Conservation (phyloP, 2,329 filamentous ascomycete species). For the Xylariaceae sp. region DNA sequence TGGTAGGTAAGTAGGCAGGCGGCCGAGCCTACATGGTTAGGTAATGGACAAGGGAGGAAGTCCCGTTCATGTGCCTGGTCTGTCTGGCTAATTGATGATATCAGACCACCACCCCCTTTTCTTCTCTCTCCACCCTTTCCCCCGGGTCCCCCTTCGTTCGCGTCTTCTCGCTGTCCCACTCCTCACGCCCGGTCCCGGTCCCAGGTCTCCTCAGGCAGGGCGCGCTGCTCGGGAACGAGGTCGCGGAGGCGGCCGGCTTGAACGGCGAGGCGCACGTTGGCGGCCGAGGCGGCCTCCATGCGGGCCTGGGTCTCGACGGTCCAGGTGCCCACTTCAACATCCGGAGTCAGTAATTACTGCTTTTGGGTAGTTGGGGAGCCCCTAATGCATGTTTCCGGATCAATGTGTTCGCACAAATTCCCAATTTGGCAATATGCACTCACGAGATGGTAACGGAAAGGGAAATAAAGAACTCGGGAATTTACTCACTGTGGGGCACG, state of each 20-base stretch:
- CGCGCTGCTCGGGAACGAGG: conserved; percentile 71
- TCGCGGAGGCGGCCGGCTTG: conserved; percentile 65
- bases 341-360: no score
- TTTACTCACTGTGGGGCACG: conserved; percentile 80
- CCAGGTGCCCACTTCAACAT: conserved; percentile 88
- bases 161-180: not conserved
- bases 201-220: conserved; percentile 24
- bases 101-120: not conserved
- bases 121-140: not conserved
- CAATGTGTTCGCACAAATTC: no score
- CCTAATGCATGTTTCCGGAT: no score
- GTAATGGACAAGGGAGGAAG: no score
- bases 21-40: no score
- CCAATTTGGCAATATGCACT: no score
- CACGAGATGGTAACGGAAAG: no score
- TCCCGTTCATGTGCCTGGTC: no score
- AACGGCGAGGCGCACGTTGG: conserved; percentile 63
- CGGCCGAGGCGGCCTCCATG: conserved; percentile 62
- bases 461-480: no score
- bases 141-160: not conserved
- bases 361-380: no score
- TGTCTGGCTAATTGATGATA: not conserved
- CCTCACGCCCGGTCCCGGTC: not conserved
- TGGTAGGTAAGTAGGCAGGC: no score
- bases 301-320: conserved; percentile 66